A percentile compares a stretch with the other conserved stretches of the same genome.
phyloP scores from a whole-genome alignment of 2,329 filamentous ascomycete species.

The Stenocarpella maydis region DNA sequence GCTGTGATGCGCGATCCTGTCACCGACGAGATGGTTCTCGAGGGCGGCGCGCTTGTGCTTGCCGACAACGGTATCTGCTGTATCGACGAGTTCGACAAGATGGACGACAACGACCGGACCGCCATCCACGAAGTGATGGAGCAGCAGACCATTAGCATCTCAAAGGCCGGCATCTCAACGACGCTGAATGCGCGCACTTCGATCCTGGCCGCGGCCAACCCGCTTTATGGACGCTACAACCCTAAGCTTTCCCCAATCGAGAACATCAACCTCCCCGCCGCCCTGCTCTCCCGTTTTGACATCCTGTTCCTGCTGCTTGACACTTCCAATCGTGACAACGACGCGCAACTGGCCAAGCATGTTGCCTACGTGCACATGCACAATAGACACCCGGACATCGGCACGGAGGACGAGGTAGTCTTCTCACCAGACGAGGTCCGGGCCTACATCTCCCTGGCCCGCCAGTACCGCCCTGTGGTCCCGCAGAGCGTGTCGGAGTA shows the following conservation, averaged over 20 bases:
- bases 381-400: constrained; percentile 85
- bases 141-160: constrained; percentile 86
- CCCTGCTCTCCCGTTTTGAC: constrained; percentile 95
- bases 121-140: constrained; percentile 91
- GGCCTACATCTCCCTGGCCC: constrained; percentile 92
- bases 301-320: constrained; percentile 96
- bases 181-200: constrained; percentile 96
- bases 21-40: constrained; percentile 84
- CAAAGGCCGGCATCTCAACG: constrained; percentile 74
- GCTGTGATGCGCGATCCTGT: constrained; percentile 86
- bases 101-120: constrained; percentile 84
- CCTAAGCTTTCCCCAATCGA: constrained; percentile 96
- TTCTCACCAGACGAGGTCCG: constrained; percentile 94
- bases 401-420: constrained; percentile 64
- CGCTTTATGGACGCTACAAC: constrained; percentile 97
- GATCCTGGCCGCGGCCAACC: constrained; percentile 95
- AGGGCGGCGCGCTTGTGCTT: constrained; percentile 80
- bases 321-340: constrained; percentile 86
- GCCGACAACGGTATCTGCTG: constrained; percentile 87
- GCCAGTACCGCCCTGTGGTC: constrained; percentile 86
- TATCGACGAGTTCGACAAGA: constrained; percentile 90
- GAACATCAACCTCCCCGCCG: constrained; percentile 99
- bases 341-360: constrained; percentile 94
- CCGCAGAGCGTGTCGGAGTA: constrained; percentile 90
- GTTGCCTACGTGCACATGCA: constrained; percentile 98